These are phyloP conservation scores for Mycena metata DNA, from an alignment of 768 basidiomycete species.

Conservation along the genomic window DNA sequence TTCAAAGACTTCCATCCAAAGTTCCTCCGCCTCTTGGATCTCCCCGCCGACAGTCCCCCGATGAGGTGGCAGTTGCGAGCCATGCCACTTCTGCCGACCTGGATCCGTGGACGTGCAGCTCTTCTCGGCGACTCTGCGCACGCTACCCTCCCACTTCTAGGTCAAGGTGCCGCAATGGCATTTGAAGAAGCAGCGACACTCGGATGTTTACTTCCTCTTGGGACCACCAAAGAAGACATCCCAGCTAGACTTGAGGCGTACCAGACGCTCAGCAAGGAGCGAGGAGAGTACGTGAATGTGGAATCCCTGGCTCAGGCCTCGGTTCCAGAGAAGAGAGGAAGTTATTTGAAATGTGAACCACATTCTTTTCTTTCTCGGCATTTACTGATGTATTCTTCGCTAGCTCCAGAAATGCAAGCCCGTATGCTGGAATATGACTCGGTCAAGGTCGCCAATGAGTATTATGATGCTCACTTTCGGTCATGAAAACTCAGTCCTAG, in stretches of 20 bases:
- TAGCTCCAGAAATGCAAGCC: too few relatives aligned
- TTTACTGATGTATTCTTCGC: too few relatives aligned
- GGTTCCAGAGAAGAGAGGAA: slow-evolving; percentile 22
- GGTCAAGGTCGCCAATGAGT: too few relatives aligned
- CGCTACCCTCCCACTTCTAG: slow-evolving; percentile 42
- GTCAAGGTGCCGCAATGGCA: slow-evolving; percentile 45
- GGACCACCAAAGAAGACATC: slow-evolving; percentile 20
- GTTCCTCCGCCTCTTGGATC: slow-evolving; percentile 33
- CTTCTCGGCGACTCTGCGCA: slow-evolving; percentile 39
- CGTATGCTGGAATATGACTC: too few relatives aligned
- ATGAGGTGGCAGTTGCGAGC: slow-evolving; percentile 29
- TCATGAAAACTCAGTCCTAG: too few relatives aligned
- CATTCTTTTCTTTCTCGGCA: not conserved
- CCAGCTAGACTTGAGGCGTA: slow-evolving; percentile 27
- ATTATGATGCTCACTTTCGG: too few relatives aligned
- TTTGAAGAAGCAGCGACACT: slow-evolving; percentile 39
- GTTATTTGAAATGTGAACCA: slow-evolving; percentile 20
- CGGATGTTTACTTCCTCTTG: slow-evolving; percentile 21
- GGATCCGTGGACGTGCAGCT: slow-evolving; percentile 27
- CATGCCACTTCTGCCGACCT: slow-evolving; percentile 28
- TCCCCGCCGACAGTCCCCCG: slow-evolving; percentile 2
- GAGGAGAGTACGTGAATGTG: slow-evolving; percentile 29
- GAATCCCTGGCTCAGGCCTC: slow-evolving; percentile 26
- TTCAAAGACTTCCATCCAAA: slow-evolving; percentile 26
- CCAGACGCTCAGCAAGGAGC: slow-evolving; percentile 27